Evolutionary conservation across 2,329 filamentous ascomycete genomes (phyloP).

Genomic region (Orbilia javanica): DNA sequence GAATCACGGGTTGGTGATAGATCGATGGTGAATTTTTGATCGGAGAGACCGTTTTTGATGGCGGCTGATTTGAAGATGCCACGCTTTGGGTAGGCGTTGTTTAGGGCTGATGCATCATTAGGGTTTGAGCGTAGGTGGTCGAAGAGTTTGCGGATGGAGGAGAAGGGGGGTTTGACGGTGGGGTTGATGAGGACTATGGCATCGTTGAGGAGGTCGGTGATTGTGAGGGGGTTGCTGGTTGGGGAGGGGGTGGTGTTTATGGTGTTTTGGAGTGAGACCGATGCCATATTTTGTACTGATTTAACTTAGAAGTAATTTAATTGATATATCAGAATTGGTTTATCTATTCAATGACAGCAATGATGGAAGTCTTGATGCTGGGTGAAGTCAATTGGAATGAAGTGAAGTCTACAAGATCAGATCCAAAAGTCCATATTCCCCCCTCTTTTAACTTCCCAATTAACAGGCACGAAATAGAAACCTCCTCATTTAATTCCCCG

Average conservation of each 20-base stretch:
- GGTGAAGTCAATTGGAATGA: no score
- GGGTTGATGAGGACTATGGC: background rate
- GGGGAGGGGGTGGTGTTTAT: no score
- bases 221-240: background rate
- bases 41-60: background rate
- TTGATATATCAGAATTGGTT: no score
- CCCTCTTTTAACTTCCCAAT: no score
- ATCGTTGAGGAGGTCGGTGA: background rate
- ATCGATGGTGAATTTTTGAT: constrained; percentile 28
- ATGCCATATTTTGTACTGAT: background rate
- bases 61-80: constrained; percentile 28
- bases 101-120: constrained; percentile 1
- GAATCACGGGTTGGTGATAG: constrained; percentile 7
- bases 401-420: no score
- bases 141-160: constrained; percentile 5
- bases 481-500: no score
- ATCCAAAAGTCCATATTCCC: no score
- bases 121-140: constrained; percentile 17
- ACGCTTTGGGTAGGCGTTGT: constrained; percentile 17
- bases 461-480: no score
- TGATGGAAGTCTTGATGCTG: no score
- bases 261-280: background rate
- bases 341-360: no score
- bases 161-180: background rate
- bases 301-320: no score